phyloP scores from a whole-genome alignment of 2,329 filamentous ascomycete species.

The Sclerotinia spermophila region DNA sequence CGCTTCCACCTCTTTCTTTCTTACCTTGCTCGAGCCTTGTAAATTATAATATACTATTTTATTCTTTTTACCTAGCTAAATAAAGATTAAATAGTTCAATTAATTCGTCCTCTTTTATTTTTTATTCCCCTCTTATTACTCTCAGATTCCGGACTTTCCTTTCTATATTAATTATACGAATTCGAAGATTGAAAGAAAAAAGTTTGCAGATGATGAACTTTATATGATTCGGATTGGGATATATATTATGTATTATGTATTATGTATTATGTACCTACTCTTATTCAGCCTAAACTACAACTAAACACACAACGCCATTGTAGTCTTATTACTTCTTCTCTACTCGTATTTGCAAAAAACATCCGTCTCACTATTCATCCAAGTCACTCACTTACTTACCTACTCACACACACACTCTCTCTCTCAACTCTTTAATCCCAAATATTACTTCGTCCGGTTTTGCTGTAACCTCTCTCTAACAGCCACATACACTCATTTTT shows the following conservation, averaged over 20 bases:
- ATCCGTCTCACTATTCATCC: neutral
- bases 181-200: too few species aligned
- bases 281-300: neutral
- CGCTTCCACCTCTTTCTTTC: neutral
- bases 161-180: too few species aligned
- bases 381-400: neutral
- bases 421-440: neutral
- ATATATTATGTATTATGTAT: too few species aligned
- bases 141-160: too few species aligned
- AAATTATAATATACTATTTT: neutral
- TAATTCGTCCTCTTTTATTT: too few species aligned
- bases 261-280: too few species aligned
- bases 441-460: neutral
- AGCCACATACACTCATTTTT: slow-evolving; percentile 15
- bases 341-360: neutral
- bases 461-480: neutral
- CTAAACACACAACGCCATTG: too few species aligned
- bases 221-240: too few species aligned
- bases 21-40: neutral
- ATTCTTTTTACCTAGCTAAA: too few species aligned
- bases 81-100: too few species aligned
- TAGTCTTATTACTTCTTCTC: neutral
- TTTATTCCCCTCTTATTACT: too few species aligned
- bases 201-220: too few species aligned
- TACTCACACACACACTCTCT: neutral